These are phyloP conservation scores for Amanita fuliginea DNA, from an alignment of 768 basidiomycete genomes.

Conservation along the genomic window DNA sequence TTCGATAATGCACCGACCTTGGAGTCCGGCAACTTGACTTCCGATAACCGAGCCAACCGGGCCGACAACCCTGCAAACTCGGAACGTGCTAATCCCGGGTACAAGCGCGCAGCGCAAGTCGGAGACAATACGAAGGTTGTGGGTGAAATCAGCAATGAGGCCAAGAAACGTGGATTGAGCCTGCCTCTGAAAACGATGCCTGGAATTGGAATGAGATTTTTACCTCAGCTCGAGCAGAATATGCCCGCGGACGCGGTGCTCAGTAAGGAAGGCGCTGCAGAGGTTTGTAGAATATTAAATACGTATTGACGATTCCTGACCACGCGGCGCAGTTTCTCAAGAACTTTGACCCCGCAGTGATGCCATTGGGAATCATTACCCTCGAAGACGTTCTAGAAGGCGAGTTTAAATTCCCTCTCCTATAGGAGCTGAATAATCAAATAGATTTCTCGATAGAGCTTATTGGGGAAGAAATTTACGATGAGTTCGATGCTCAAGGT, in stretches of 20 bases:
- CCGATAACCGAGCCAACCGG: not conserved
- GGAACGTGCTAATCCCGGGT: not conserved
- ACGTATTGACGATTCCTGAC: not conserved
- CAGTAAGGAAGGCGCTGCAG: slow-evolving; percentile 62
- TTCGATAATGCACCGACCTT: not conserved
- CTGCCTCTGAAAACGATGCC: slow-evolving; percentile 28
- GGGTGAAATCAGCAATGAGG: slow-evolving; percentile 17
- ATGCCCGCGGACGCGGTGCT: slow-evolving; percentile 87
- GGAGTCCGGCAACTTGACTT: not conserved
- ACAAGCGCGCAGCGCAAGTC: not conserved
- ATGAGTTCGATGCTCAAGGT: slow-evolving; percentile 80
- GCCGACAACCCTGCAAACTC: not conserved
- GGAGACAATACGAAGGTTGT: slow-evolving; percentile 4
- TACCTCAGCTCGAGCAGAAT: slow-evolving; percentile 58
- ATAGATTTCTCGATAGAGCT: slow-evolving; percentile 35
- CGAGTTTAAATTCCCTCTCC: slow-evolving; percentile 3
- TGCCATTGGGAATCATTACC: slow-evolving; percentile 87
- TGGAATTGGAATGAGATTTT: slow-evolving; percentile 25
- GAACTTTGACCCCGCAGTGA: slow-evolving; percentile 69
- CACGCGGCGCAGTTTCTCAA: slow-evolving; percentile 53
- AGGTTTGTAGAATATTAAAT: slow-evolving; percentile 30
- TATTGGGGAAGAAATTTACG: slow-evolving; percentile 89
- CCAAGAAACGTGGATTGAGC: slow-evolving; percentile 11
- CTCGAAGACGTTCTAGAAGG: slow-evolving; percentile 90
- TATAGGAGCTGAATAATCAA: no score